phyloP scores from a whole-genome alignment of 2,329 filamentous ascomycete genomes.

The Paecilomyces sp. region DNA sequence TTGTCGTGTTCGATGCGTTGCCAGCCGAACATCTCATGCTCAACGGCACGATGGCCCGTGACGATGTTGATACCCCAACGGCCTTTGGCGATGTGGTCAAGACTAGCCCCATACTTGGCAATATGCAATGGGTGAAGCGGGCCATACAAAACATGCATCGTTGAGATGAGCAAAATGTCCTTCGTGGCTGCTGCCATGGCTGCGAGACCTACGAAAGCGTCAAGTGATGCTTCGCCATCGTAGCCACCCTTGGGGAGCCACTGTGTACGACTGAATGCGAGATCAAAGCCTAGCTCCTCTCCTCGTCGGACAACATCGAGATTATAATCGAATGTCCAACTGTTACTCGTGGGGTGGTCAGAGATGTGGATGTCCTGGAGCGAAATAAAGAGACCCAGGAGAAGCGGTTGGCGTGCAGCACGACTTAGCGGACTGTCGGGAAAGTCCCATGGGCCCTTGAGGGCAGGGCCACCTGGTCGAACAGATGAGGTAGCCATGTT shows the following conservation, averaged over 20 bases:
- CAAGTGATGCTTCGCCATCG: conserved; percentile 14
- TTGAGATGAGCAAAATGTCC: conserved; percentile 16
- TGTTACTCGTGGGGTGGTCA: conserved; percentile 9
- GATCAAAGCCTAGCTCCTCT: conserved; percentile 18
- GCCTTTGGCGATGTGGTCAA: conserved; percentile 16
- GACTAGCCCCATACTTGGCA: conserved; percentile 15
- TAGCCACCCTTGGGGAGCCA: conserved; percentile 13
- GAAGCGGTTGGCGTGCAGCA: conserved; percentile 8
- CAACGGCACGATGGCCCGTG: conserved; percentile 14
- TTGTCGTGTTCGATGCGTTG: conserved; percentile 18
- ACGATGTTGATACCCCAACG: conserved; percentile 19
- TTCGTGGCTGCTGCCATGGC: conserved; percentile 20
- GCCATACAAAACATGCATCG: conserved; percentile 15
- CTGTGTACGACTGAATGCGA: conserved; percentile 12
- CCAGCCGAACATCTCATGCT: conserved; percentile 17
- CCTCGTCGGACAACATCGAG: conserved; percentile 10
- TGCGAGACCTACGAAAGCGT: conserved; percentile 14
- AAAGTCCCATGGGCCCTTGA: conserved; percentile 9
- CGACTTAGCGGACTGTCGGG: conserved; percentile 8
- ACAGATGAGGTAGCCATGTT: conserved; percentile 2
- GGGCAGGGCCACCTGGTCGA: conserved; percentile 7
- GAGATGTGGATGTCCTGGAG: conserved; percentile 8
- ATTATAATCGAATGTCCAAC: conserved; percentile 18
- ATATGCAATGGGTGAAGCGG: conserved; percentile 16
- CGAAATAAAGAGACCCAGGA: conserved; percentile 11